Base-by-base conservation (phyloP, 345 rosid species). In the Linum tenue region DNA sequence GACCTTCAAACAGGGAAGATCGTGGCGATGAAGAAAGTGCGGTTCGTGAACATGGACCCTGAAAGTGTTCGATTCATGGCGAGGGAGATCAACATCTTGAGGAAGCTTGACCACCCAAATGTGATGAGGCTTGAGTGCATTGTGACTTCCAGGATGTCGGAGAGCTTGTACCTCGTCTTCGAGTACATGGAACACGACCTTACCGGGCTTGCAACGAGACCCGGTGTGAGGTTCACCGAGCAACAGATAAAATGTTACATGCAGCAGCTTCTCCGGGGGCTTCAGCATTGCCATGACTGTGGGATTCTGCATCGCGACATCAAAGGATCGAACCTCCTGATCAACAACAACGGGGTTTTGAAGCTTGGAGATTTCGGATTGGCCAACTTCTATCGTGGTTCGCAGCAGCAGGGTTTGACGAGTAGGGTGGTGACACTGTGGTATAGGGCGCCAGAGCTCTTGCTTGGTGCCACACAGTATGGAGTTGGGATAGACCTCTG, bases 391-490 rank as follows among this genome's bases (percentile, higher is more conserved):
- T 90, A 71, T 38, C 77, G 83, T 5, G 84, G 87, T 22, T 76
- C 72, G 65, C 81, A 79, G 61, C 76, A 65, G 39, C 95, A 82
- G 60, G 85, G 87, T 0, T 65, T 88, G 40, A 94, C 96, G 58
- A 94, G 96, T 68, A 92, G 96, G 59, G 99, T 94, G 0, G 99
- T 85, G 62, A 91, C 99, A n/a, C 82, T 91, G 55, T 89, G 99
- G 99, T 91, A 94, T 42, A 83, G 96, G 67, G 91, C 99, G 37
- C 92, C 97, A 5, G 97, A 94, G 92, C 92, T 91, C 72, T 69
- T 94, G 78, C 91, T 94, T 3, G 99, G 97, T 39, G 94, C 92
- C 68, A 87, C 95, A 37, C 64, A 79, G 2, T 94, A 94, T 62
- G 97, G 97, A 70, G 81, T 75, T 1, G 92, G 83, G 64, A 82